Evolutionary conservation across 495 filamentous ascomycete species (phyloP).

Genomic region (Podospora pseudocomata): DNA sequence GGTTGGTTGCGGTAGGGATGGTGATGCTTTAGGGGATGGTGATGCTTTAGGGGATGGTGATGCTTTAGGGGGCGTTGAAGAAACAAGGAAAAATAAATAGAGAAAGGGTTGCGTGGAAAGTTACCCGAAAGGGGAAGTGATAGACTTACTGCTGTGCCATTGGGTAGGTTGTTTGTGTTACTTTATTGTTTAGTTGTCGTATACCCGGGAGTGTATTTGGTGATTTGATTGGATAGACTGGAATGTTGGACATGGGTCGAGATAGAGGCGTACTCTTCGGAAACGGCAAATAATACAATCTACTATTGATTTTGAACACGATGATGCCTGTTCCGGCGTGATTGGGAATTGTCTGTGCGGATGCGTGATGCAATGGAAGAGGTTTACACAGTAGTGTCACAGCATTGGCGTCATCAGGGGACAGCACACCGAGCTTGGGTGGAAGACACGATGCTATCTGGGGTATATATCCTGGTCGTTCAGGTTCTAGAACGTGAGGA

Average conservation of each 20-base stretch:
- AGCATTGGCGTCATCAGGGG: neutral
- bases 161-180: no score
- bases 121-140: no score
- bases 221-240: no score
- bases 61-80: neutral
- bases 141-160: no score
- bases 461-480: neutral
- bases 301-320: neutral
- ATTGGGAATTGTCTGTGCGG: neutral
- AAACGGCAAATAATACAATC: neutral
- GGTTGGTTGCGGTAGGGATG: neutral
- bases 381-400: neutral
- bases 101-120: no score
- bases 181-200: no score
- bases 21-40: conserved; percentile 1
- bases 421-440: neutral
- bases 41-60: conserved; percentile 3
- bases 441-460: no score
- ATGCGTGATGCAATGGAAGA: neutral
- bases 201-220: no score
- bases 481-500: neutral
- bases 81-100: no score
- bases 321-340: neutral
- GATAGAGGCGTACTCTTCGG: neutral
- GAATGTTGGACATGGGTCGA: no score